Base-by-base conservation (phyloP, 2,329 filamentous ascomycete species). In the Fusarium sp. region DNA sequence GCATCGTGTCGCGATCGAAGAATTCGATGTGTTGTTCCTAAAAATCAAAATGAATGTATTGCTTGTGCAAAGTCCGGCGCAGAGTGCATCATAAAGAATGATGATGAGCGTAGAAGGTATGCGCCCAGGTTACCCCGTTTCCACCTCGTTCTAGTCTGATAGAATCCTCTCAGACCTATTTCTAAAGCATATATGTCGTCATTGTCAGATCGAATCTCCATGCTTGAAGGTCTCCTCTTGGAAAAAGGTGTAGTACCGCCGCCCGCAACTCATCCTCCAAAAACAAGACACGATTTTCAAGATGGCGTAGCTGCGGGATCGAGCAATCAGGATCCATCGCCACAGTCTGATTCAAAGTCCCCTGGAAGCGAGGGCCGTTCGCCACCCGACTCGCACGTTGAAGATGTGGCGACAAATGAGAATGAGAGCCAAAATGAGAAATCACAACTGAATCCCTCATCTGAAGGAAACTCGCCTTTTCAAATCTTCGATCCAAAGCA, bases 171-270 rank as follows among this genome's bases (percentile, higher is more conserved):
- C 41, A 87, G 85, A 39, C 86, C 86, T 10, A 86, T 88, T 34
- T 88, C 85, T 21, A 84, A 86, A 74, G 86, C 86, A 55, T 88
- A 88, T 75, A 86, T 87, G 82, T 84, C 83, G 42, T 87, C 85
- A 3, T 78, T 88, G 13, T 85, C 85, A n/a, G 84, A 85, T 25
- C 81, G 86, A 7, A 85, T 88, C 44, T 78, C 81, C 10, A 68
- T 88, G 63, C 79, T 88, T 1, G 86, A 88, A 76, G 76, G 77
- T 18, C 81, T 88, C 81, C 80, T 88, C 6, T 74, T 81, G 58
- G 84, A 86, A 41, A 81, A 80, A 34, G 85, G 85, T 51, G 80
- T 84, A 19, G 79, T 80, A 3, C 81, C 83, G 23, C 85, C 86
- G 12, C 83, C 84, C 16, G 84, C 84, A 16, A 79, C 81, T 39